phyloP scores from a whole-genome alignment of 257 asterid genomes.

The Salvia splendens region DNA sequence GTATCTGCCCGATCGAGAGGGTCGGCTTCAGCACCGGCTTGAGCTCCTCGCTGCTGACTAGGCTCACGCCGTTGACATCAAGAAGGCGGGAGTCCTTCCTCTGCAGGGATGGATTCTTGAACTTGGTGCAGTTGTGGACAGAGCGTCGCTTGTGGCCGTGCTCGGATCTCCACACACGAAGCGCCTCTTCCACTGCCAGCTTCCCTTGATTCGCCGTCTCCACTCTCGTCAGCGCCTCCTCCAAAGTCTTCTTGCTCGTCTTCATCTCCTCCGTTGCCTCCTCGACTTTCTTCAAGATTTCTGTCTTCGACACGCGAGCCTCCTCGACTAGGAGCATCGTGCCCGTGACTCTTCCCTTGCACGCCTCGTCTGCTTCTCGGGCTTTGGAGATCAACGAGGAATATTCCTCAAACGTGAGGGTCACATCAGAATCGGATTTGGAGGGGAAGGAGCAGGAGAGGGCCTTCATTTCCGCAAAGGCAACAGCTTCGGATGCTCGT shows the following conservation, averaged over 20 bases:
- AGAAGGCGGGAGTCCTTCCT: slow-evolving; percentile 56
- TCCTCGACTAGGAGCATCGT: slow-evolving; percentile 61
- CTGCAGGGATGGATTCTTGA: slow-evolving; percentile 60
- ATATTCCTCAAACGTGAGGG: slow-evolving; percentile 71
- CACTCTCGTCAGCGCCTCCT: slow-evolving; percentile 73
- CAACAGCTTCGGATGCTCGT: slow-evolving; percentile 77
- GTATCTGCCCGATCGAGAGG: slow-evolving; percentile 45
- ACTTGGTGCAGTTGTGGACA: slow-evolving; percentile 53
- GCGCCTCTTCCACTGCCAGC: slow-evolving; percentile 80
- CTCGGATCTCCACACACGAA: slow-evolving; percentile 88
- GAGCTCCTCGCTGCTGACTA: slow-evolving; percentile 43
- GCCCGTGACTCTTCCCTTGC: slow-evolving; percentile 45
- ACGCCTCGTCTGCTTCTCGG: slow-evolving; percentile 60
- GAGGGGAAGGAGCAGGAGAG: slow-evolving; percentile 35
- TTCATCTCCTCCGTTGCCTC: slow-evolving; percentile 85
- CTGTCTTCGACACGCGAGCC: slow-evolving; percentile 55
- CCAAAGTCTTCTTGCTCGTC: slow-evolving; percentile 66
- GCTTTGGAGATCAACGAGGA: slow-evolving; percentile 62
- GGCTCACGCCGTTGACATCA: slow-evolving; percentile 56
- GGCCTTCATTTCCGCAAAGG: slow-evolving; percentile 79
- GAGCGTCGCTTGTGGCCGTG: slow-evolving; percentile 67
- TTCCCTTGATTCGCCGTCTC: slow-evolving; percentile 77
- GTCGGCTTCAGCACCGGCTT: slow-evolving; percentile 60
- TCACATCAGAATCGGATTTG: slow-evolving; percentile 41
- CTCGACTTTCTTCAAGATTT: slow-evolving; percentile 69